Percentiles rank a stretch among this genome's conserved stretches.
Evolutionary conservation across 2,329 filamentous ascomycete genomes (phyloP).

Genomic region (Aspergillus fructus): DNA sequence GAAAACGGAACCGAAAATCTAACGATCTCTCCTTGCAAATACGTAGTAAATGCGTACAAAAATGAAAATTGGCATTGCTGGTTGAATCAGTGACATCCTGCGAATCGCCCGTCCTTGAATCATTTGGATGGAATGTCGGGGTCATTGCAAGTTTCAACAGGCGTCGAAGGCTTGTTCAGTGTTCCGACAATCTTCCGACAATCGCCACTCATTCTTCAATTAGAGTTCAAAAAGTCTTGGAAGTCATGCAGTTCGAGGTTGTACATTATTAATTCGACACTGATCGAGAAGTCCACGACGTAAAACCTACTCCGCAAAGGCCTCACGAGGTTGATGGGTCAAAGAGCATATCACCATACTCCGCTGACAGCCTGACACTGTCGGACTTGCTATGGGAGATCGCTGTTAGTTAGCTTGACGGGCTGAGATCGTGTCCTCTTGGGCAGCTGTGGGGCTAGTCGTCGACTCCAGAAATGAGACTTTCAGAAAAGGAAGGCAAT

Average conservation of each 20-base stretch:
- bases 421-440: not conserved
- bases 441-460: not conserved
- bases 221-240: no score
- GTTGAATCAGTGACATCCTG: not conserved
- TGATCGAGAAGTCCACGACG: no score
- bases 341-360: no score
- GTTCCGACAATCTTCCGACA: no score
- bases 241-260: no score
- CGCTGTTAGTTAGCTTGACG: not conserved
- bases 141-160: not conserved
- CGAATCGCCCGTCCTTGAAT: not conserved
- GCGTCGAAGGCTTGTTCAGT: no score
- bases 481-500: not conserved
- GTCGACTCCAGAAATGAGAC: not conserved
- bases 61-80: not conserved
- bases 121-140: not conserved
- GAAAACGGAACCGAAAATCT: not conserved
- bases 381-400: not conserved
- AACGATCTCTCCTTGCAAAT: conserved; percentile 3
- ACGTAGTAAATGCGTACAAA: not conserved
- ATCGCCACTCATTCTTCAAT: no score
- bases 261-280: no score
- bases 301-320: no score
- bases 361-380: no score
- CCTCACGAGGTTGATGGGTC: no score